Conservation (phyloP, 2,329 filamentous ascomycete species). For the Aspergillus flavus region DNA sequence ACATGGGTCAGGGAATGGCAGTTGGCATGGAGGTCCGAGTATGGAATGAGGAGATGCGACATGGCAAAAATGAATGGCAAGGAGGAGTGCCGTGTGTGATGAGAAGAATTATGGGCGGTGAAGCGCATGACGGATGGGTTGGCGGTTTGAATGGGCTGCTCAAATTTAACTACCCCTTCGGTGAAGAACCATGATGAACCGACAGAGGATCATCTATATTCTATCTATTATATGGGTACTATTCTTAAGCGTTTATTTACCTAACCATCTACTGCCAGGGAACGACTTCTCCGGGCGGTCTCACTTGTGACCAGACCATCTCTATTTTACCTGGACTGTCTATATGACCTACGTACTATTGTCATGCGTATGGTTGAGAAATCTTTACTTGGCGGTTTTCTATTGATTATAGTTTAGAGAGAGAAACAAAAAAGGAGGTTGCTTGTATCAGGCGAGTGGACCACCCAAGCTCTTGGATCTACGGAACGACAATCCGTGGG, state of each 20-base stretch:
- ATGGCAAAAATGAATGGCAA: constrained; percentile 57
- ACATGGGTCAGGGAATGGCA: constrained; percentile 64
- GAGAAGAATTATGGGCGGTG: constrained; percentile 56
- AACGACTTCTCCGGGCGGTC: neutral
- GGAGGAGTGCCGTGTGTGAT: constrained; percentile 94
- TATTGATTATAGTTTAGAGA: neutral
- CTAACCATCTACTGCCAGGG: neutral
- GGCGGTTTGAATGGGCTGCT: constrained; percentile 88
- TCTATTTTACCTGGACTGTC: neutral
- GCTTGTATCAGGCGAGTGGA: constrained; percentile 5
- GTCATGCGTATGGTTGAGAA: neutral
- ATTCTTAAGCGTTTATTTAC: neutral
- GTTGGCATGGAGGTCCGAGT: constrained; percentile 85
- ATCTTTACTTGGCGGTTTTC: neutral
- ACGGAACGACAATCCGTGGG: constrained; percentile 9
- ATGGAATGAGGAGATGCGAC: constrained; percentile 77
- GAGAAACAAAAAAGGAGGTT: neutral
- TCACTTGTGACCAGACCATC: neutral
- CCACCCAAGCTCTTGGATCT: neutral
- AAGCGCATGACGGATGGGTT: constrained; percentile 88
- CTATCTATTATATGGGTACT: neutral
- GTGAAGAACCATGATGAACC: constrained; percentile 55
- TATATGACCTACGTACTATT: neutral
- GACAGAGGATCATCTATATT: too few species aligned
- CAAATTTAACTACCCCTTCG: constrained; percentile 98